A percentile compares a stretch with the other conserved stretches of the same genome.
Conservation (phyloP, 306 rosid species). For the Prunus mongolica region DNA sequence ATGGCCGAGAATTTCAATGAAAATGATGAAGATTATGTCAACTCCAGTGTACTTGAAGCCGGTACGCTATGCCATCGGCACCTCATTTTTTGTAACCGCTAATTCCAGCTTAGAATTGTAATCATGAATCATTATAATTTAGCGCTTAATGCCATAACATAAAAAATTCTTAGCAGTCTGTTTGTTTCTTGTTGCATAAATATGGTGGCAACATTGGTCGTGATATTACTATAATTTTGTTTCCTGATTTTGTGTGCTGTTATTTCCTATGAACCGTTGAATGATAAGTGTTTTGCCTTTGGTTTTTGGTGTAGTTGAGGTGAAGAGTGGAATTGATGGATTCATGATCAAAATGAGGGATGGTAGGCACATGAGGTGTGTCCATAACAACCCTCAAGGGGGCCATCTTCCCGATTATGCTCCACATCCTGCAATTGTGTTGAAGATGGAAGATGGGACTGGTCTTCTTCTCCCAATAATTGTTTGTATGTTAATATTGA, state of each 20-base stretch:
- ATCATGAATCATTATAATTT: not conserved
- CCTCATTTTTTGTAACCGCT: constrained; percentile 1
- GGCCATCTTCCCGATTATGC: constrained; percentile 95
- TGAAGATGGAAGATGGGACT: constrained; percentile 98
- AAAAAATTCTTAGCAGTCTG: not conserved
- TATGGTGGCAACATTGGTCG: no score
- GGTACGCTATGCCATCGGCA: constrained; percentile 50
- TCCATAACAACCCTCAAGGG: constrained; percentile 93
- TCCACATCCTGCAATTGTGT: constrained; percentile 95
- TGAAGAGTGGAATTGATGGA: constrained; percentile 95
- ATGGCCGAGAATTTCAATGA: constrained; percentile 77
- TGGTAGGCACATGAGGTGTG: constrained; percentile 84
- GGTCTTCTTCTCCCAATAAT: constrained; percentile 97
- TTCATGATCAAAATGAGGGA: constrained; percentile 96
- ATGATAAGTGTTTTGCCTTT: constrained; percentile 9
- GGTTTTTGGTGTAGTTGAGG: constrained; percentile 70
- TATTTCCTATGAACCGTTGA: not conserved
- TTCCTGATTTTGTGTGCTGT: no score
- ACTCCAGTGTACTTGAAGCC: constrained; percentile 85
- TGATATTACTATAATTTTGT: not conserved
- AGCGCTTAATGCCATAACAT: not conserved
- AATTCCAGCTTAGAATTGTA: not conserved
- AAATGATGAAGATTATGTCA: constrained; percentile 84
- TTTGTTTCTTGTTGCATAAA: not conserved
- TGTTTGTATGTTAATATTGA: constrained; percentile 68